These are phyloP conservation scores for Falciphora oryzae DNA, from an alignment of 2,329 filamentous ascomycete genomes.

Conservation along the genomic window DNA sequence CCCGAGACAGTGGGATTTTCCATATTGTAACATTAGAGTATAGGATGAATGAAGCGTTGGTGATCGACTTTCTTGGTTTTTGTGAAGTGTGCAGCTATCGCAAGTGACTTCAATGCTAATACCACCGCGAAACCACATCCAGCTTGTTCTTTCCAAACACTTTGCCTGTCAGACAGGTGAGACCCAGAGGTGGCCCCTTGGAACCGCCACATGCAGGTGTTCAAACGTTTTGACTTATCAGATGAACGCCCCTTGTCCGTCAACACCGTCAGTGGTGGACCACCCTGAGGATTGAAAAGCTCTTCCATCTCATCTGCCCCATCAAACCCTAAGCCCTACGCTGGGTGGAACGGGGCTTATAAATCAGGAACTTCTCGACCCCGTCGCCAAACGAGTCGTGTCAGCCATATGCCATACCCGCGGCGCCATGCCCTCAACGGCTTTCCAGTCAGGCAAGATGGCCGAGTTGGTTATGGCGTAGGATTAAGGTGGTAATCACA, in stretches of 20 bases:
- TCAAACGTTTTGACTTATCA: neutral
- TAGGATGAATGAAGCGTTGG: neutral
- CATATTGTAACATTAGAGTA: neutral
- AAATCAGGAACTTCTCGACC: neutral
- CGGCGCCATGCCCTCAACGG: neutral
- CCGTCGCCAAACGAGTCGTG: neutral
- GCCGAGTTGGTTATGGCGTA: slow-evolving; percentile 24
- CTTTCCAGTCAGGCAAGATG: slow-evolving; percentile 17
- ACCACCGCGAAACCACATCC: neutral
- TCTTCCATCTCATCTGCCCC: neutral
- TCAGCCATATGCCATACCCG: neutral
- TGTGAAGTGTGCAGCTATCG: neutral
- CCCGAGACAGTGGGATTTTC: neutral
- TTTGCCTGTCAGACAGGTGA: neutral
- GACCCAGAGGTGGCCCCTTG: neutral
- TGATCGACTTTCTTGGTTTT: neutral
- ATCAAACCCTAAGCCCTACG: neutral
- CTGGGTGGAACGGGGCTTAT: neutral
- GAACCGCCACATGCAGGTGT: neutral
- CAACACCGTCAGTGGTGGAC: neutral
- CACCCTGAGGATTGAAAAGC: no score
- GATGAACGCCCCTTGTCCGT: neutral
- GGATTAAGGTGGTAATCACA: slow-evolving; percentile 20
- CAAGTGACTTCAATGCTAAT: neutral
- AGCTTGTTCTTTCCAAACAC: neutral